Evolutionary conservation across 2,329 filamentous ascomycete genomes (phyloP).

Genomic region (Colletotrichum zoysiae): DNA sequence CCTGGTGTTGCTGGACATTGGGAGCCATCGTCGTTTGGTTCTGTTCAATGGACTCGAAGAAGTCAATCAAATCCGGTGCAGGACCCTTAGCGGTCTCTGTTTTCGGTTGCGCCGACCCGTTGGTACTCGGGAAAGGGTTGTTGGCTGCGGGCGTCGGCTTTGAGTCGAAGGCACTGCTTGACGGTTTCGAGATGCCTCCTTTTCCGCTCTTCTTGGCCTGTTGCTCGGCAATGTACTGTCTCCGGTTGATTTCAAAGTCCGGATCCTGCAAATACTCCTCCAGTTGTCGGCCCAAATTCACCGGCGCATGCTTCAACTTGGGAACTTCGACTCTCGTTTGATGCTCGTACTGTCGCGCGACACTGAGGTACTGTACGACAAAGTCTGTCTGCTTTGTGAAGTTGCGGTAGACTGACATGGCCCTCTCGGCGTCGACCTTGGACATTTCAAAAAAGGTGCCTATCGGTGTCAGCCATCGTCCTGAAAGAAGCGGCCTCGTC

Average conservation of each 20-base stretch:
- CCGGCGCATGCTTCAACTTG: constrained; percentile 96
- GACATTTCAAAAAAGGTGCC: constrained; percentile 99
- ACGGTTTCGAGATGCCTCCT: constrained; percentile 44
- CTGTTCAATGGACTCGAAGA: constrained; percentile 93
- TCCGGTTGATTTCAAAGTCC: constrained; percentile 92
- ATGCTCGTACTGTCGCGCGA: constrained; percentile 90
- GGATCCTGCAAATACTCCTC: constrained; percentile 96
- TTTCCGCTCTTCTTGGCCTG: constrained; percentile 73
- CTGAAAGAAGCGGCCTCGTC: constrained; percentile 28
- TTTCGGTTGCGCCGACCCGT: constrained; percentile 54
- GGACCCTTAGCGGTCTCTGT: constrained; percentile 70
- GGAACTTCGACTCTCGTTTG: constrained; percentile 94
- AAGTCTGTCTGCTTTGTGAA: constrained; percentile 94
- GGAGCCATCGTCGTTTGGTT: constrained; percentile 80
- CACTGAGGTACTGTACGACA: constrained; percentile 89
- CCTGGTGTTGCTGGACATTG: constrained; percentile 51
- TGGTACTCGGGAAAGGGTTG: constrained; percentile 59
- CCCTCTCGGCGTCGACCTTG: constrained; percentile 89
- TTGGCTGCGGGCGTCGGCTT: constrained; percentile 56
- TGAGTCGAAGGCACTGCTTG: constrained; percentile 49
- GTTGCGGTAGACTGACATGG: constrained; percentile 89
- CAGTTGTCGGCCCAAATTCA: constrained; percentile 87
- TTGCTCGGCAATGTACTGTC: constrained; percentile 91
- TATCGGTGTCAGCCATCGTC: constrained; percentile 51
- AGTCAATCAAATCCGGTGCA: constrained; percentile 88